These are phyloP conservation scores for Pestalotiopsis sp. DNA, from an alignment of 2,329 filamentous ascomycete genomes.

Conservation along the genomic window DNA sequence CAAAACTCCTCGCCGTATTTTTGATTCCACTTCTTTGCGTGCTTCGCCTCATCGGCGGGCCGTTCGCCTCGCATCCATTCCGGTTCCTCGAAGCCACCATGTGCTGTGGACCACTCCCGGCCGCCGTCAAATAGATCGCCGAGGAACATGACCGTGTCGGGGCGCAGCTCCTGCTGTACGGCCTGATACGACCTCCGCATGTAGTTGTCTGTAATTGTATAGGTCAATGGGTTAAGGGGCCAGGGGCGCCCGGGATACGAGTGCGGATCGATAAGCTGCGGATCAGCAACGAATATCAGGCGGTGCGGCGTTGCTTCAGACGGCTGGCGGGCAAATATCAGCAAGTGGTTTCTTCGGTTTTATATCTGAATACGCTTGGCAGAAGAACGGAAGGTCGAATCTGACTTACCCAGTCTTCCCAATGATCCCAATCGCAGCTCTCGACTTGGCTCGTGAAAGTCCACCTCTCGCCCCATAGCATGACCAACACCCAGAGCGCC, in stretches of 20 bases:
- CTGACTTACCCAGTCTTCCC: constrained; percentile 85
- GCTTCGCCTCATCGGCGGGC: constrained; percentile 53
- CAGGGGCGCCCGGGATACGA: constrained; percentile 84
- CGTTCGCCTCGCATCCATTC: constrained; percentile 57
- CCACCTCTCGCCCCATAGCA: constrained; percentile 86
- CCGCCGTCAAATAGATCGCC: constrained; percentile 96
- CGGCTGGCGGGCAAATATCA: constrained; percentile 57
- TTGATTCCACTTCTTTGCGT: constrained; percentile 68
- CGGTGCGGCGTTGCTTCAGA: constrained; percentile 78
- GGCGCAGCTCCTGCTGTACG: constrained; percentile 75
- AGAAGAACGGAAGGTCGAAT: no score
- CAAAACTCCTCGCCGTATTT: constrained; percentile 83
- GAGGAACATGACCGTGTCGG: constrained; percentile 87
- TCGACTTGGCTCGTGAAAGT: constrained; percentile 72
- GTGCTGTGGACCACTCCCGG: constrained; percentile 84
- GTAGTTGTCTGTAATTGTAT: constrained; percentile 82
- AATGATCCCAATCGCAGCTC: constrained; percentile 79
- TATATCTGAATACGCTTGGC: no score
- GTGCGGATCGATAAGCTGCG: constrained; percentile 89
- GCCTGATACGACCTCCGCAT: constrained; percentile 80
- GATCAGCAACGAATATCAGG: constrained; percentile 83
- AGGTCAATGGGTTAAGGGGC: constrained; percentile 56
- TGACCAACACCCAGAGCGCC: constrained; percentile 71
- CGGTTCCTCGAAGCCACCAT: constrained; percentile 61
- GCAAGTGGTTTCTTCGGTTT: constrained; percentile 6